Conservation (phyloP, 805 yeast genomes). For the Yamadazyma akitaensis region DNA sequence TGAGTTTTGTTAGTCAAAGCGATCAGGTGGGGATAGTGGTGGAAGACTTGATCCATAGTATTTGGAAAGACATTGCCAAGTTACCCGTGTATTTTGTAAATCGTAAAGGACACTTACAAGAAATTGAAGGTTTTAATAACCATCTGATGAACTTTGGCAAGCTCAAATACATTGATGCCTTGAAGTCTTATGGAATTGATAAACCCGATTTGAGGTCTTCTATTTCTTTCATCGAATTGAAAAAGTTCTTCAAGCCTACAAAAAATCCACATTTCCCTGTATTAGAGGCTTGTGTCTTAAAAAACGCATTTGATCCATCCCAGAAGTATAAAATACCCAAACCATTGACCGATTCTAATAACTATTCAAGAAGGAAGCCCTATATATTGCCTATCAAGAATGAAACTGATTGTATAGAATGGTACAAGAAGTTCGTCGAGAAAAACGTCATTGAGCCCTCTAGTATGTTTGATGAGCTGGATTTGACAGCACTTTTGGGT, state of each 20-base stretch:
- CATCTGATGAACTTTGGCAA: constrained; percentile 31
- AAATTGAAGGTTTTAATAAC: background rate
- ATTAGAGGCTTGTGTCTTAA: constrained; percentile 69
- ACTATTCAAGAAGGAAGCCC: constrained; percentile 60
- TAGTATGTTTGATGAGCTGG: constrained; percentile 14
- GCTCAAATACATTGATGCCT: constrained; percentile 65
- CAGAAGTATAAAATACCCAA: constrained; percentile 32
- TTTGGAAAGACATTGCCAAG: constrained; percentile 53
- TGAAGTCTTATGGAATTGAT: constrained; percentile 80
- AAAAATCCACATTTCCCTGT: constrained; percentile 51
- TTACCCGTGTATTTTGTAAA: constrained; percentile 38
- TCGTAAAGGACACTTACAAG: constrained; percentile 20
- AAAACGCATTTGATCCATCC: constrained; percentile 38
- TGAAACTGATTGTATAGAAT: constrained; percentile 33
- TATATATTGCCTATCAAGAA: constrained; percentile 48
- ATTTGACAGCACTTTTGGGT: constrained; percentile 26
- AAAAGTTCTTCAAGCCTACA: constrained; percentile 33
- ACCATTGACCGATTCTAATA: constrained; percentile 34
- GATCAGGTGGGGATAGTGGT: constrained; percentile 66
- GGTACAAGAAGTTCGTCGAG: constrained; percentile 44
- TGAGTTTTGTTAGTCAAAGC: constrained; percentile 70
- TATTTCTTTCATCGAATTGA: constrained; percentile 49
- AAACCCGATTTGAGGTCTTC: constrained; percentile 85
- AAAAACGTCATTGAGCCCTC: constrained; percentile 20
- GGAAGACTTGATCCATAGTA: constrained; percentile 48